phyloP scores from a whole-genome alignment of 2,329 filamentous ascomycete genomes.

The Phyllosticta citrichinensis region DNA sequence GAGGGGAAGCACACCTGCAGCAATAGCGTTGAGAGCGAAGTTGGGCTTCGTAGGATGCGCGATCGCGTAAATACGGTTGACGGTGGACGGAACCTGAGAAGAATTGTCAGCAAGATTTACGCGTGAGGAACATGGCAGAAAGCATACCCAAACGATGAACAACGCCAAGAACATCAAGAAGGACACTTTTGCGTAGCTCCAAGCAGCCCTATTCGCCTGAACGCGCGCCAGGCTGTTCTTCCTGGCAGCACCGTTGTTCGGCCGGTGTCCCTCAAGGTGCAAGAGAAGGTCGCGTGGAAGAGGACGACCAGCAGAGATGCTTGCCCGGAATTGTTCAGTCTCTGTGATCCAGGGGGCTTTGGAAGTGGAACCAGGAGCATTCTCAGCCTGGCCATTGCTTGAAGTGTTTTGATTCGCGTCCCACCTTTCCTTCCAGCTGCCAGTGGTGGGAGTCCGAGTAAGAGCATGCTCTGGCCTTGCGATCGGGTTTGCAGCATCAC shows the following conservation, averaged over 20 bases:
- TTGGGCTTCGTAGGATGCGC: slow-evolving; percentile 39
- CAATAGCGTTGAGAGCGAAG: slow-evolving; percentile 56
- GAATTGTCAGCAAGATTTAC: background rate
- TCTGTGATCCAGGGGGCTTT: background rate
- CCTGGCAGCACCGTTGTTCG: background rate
- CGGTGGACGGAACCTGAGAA: slow-evolving; percentile 53
- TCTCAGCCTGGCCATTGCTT: background rate
- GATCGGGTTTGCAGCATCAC: background rate
- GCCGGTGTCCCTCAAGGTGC: background rate
- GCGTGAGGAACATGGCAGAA: background rate
- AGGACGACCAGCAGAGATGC: slow-evolving; percentile 1
- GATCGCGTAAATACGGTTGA: slow-evolving; percentile 66
- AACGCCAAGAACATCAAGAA: slow-evolving; percentile 63
- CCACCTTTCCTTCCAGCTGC: background rate
- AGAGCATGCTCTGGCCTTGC: background rate
- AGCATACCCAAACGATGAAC: slow-evolving; percentile 54
- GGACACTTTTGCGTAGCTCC: slow-evolving; percentile 61
- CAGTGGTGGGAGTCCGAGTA: background rate
- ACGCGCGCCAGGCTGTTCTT: background rate
- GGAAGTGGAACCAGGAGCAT: background rate
- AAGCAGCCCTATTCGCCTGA: slow-evolving; percentile 39
- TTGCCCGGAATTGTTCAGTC: background rate
- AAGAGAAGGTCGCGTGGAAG: background rate
- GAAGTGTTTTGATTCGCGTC: background rate
- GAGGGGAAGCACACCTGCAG: slow-evolving; percentile 64